Conservation (phyloP, 1,284 basidiomycete genomes). For the Ganoderma leucocontextum region DNA sequence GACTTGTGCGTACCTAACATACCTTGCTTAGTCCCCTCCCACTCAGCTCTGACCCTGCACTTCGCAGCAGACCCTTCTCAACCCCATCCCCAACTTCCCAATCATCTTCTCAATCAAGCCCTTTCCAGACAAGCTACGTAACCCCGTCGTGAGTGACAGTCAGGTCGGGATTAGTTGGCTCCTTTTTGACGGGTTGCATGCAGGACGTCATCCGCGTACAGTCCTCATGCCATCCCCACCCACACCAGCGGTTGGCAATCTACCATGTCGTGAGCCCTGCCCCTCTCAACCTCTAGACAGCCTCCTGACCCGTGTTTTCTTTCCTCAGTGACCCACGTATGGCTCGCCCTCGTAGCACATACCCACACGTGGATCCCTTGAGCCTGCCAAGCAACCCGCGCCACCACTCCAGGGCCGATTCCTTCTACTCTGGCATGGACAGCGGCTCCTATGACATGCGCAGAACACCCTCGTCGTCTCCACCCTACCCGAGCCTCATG, state of each 20-base stretch:
- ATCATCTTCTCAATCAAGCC: slow-evolving; percentile 10
- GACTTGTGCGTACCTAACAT: slow-evolving; percentile 9
- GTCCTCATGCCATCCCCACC: slow-evolving; percentile 5
- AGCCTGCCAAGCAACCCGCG: slow-evolving; percentile 4
- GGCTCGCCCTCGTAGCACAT: slow-evolving; percentile 14
- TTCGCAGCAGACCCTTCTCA: slow-evolving; percentile 4
- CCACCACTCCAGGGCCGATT: slow-evolving; percentile 5
- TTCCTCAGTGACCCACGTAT: not conserved
- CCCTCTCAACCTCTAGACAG: not conserved
- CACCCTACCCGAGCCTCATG: slow-evolving; percentile 1
- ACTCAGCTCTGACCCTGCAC: not conserved
- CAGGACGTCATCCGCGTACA: slow-evolving; percentile 12
- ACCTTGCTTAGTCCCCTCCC: not conserved
- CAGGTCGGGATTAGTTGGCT: no score
- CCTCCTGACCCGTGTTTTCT: not conserved
- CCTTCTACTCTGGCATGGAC: slow-evolving; percentile 11
- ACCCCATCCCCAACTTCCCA: slow-evolving; percentile 14
- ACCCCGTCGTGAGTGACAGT: slow-evolving; percentile 16
- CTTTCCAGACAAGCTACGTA: slow-evolving; percentile 1
- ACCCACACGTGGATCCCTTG: slow-evolving; percentile 9
- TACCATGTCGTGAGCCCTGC: slow-evolving; percentile 10
- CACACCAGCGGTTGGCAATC: slow-evolving; percentile 14
- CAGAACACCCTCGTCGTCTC: slow-evolving; percentile 2
- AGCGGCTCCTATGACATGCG: slow-evolving; percentile 10
- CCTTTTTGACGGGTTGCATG: slow-evolving; percentile 8